Evolutionary conservation across 148 eudicot species (phyloP), one percentile per base, ranked within the genome.

Genomic region (Rhododendron ovatum): DNA sequence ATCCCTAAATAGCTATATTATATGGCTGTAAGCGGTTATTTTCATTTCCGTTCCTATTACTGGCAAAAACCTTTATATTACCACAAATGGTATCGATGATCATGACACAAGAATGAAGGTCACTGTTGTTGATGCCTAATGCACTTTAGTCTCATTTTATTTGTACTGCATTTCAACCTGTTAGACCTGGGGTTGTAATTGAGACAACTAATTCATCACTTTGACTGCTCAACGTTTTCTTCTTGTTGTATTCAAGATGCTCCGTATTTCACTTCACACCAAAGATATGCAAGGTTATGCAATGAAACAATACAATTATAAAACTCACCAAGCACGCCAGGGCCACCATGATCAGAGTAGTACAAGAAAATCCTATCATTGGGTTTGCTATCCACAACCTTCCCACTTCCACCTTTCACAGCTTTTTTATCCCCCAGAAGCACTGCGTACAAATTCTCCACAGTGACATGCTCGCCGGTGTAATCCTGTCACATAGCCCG

Each of bases 341-440:
- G 92, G 55, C 91, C 90, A 33, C 95, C 95, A 88, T 93, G 95
- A 87, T 91, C 93, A 12, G 93, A 86, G 87, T 87, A 93, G 80
- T 88, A 93, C 12, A 93, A 15, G 55, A 93, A 93, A 20, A 93
- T 91, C 78, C 90, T 90, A 75, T 91, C 95, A 82, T 89, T 84
- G 30, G 93, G 92, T 26, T 87, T 86, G 84, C 93, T 93, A 51
- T 90, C 71, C 35, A 93, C 90, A 76, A 93, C 93, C 84, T 93
- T 91, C 26, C 93, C 91, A 71, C 93, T 93, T 81, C 95, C 95
- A 59, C 95, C 95, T 80, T 73, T 91, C n/a, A 93, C 84, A 2
- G 92, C 91, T 2, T 24, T 83, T 82, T 84, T 88, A 63, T 91
- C 80, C 1, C 95, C 95, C 61, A 91, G 88, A 73, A 93, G 87